Evolutionary conservation across 768 basidiomycete genomes (phyloP).

Genomic region (Collybia sp.): DNA sequence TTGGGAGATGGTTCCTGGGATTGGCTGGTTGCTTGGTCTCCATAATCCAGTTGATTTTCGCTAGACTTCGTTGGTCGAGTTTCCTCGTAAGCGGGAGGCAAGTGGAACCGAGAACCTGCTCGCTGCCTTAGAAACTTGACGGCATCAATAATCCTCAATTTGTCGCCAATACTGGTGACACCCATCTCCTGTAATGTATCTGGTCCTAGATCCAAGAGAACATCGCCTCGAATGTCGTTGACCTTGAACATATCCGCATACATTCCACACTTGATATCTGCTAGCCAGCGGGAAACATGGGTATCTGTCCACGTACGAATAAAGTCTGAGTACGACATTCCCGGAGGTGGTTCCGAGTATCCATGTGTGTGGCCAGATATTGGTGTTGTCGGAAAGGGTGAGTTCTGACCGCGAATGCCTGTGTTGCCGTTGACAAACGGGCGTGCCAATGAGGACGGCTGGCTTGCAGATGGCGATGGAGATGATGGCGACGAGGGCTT

Average conservation of each 20-base stretch:
- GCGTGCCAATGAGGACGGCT: slow-evolving; percentile 26
- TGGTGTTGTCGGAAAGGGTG: slow-evolving; percentile 36
- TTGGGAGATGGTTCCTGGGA: slow-evolving; percentile 17
- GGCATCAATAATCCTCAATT: slow-evolving; percentile 80
- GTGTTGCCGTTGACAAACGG: slow-evolving; percentile 35
- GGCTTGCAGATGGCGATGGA: slow-evolving; percentile 30
- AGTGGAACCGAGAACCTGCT: slow-evolving; percentile 25
- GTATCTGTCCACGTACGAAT: slow-evolving; percentile 68
- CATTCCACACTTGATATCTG: slow-evolving; percentile 66
- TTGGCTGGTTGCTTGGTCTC: slow-evolving; percentile 8
- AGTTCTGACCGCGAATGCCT: slow-evolving; percentile 34
- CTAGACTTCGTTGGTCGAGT: neutral
- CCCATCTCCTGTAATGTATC: slow-evolving; percentile 86
- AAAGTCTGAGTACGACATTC: slow-evolving; percentile 56
- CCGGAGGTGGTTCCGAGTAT: slow-evolving; percentile 53
- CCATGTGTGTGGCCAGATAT: slow-evolving; percentile 21
- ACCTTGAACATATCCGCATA: slow-evolving; percentile 68
- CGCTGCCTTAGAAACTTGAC: slow-evolving; percentile 74
- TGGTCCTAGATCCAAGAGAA: slow-evolving; percentile 90
- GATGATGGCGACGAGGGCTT: slow-evolving; percentile 41
- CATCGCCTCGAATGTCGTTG: slow-evolving; percentile 90
- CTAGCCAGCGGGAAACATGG: slow-evolving; percentile 75
- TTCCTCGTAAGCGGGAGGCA: neutral
- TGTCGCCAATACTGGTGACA: slow-evolving; percentile 84
- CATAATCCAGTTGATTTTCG: neutral